Conservation (phyloP, 805 yeast species). For the Komagataella ulmi region DNA sequence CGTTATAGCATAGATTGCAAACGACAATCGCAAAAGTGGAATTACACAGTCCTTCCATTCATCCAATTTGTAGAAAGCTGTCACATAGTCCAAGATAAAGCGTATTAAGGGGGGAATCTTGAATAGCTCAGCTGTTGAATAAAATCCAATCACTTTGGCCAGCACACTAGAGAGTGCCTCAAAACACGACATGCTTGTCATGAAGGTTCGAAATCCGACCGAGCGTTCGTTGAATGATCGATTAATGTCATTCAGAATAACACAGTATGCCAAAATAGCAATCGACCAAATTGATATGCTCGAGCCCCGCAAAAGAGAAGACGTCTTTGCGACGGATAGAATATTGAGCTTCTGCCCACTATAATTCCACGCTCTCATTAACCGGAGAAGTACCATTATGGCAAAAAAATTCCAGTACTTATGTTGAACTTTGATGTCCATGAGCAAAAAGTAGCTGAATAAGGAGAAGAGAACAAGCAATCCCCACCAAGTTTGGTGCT, state of each 20-base stretch:
- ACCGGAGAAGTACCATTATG: conserved; percentile 28
- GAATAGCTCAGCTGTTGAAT: neutral
- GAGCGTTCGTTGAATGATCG: neutral
- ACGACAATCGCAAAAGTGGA: neutral
- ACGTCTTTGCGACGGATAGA: conserved; percentile 34
- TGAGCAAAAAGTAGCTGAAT: conserved; percentile 7
- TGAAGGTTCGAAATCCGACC: neutral
- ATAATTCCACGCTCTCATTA: conserved; percentile 74
- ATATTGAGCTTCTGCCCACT: conserved; percentile 71
- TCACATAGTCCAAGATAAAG: neutral
- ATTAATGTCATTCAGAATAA: neutral
- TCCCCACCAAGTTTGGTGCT: conserved; percentile 96
- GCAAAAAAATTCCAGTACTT: conserved; percentile 4
- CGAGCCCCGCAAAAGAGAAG: conserved; percentile 22
- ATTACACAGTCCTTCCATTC: neutral
- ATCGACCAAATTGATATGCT: neutral
- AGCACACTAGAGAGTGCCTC: neutral
- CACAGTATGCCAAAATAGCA: conserved; percentile 5
- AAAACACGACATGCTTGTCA: neutral
- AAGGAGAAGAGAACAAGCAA: conserved; percentile 24
- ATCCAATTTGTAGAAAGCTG: neutral
- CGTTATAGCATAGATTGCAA: neutral
- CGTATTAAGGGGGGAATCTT: neutral
- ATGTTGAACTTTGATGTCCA: neutral
- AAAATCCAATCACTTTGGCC: neutral